A percentile compares a stretch with the other conserved stretches of the same genome.
Evolutionary conservation across 441 rosid genomes (phyloP).

Genomic region (Pelargonium cotyledonis): DNA sequence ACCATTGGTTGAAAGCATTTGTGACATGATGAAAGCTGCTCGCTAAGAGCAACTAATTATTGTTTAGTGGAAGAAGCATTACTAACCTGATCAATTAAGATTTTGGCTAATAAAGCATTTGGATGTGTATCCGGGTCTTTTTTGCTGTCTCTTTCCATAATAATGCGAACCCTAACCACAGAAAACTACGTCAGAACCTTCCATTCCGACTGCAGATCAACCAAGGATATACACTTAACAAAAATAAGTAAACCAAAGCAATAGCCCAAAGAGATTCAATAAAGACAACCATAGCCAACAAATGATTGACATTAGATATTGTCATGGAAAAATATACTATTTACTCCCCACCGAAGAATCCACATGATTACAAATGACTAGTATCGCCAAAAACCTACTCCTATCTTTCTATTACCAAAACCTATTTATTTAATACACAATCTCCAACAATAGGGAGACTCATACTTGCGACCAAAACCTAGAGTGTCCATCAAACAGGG

Average conservation of each 20-base stretch:
- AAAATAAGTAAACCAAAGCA: too few species aligned
- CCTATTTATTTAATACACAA: too few species aligned
- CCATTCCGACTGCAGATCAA: slow-evolving; percentile 13
- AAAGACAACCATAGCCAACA: too few species aligned
- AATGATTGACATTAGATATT: not conserved
- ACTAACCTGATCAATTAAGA: slow-evolving; percentile 74
- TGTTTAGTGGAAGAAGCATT: slow-evolving; percentile 13
- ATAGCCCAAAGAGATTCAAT: too few species aligned
- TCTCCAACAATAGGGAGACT: too few species aligned
- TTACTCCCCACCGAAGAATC: not conserved
- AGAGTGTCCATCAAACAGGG: too few species aligned
- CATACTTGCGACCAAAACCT: too few species aligned
- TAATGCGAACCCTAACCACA: slow-evolving; percentile 66
- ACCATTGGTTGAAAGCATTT: slow-evolving; percentile 14
- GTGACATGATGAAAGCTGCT: not conserved
- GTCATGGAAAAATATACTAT: not conserved
- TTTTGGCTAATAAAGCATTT: slow-evolving; percentile 67
- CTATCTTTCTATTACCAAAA: not conserved
- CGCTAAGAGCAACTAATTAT: not conserved
- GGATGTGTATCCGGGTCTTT: slow-evolving; percentile 71
- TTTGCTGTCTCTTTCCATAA: slow-evolving; percentile 69
- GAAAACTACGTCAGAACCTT: slow-evolving; percentile 16
- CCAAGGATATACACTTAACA: too few species aligned
- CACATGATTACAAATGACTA: not conserved
- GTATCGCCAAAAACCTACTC: not conserved